Base-by-base conservation (phyloP, 108 stramenopile species). In the Aureococcus anophagefferens region DNA sequence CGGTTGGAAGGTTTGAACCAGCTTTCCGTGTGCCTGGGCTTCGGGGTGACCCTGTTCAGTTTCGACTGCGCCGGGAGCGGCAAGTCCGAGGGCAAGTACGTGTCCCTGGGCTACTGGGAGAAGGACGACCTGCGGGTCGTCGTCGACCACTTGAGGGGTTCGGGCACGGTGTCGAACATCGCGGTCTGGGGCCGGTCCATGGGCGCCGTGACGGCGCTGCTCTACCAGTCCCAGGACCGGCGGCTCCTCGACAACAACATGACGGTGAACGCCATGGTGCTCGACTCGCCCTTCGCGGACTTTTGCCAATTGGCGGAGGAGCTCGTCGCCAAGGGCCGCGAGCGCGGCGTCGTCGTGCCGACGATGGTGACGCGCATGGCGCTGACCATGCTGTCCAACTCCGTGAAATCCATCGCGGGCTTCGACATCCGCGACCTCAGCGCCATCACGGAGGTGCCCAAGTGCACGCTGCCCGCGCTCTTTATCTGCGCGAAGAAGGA, bases 61-160 rank as follows among this genome's bases (percentile, higher is more conserved):
- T 94, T 99, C 73, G 98, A 99, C 80, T 99, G 96, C 85, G 93
- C 92, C 37, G 98, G 98, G n/a, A 89, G 88, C 64, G 98, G 98
- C 28, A 89, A 86, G 75, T 87, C 85, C 63, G 98, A 94, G 66
- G 96, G 98, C 46, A 94, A 97, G 65, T 91, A 95, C 79, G 98
- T 98, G 21, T 88, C 90, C 73, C 85, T 99, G 74, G 98, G 96
- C 40, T 94, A 90, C 77, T 97, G 84, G 75, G 98, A 99, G 82
- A 80, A 93, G 62, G 98, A 99, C 72, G 98, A 99, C 85, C 81
- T 99, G 65, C 72, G 87, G 65, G 89, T 90, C 77, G 90, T 94
- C 46, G 79, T 96, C 64, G 89, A 90, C 21, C 88, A 97, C 77
- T 80, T 99, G 67, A 84, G 98, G 33, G 85, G 86, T 17, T 91